Percentiles rank a stretch among this genome's conserved stretches.
Conservation (phyloP, 1,284 basidiomycete species). For the Dichomitus squalens region DNA sequence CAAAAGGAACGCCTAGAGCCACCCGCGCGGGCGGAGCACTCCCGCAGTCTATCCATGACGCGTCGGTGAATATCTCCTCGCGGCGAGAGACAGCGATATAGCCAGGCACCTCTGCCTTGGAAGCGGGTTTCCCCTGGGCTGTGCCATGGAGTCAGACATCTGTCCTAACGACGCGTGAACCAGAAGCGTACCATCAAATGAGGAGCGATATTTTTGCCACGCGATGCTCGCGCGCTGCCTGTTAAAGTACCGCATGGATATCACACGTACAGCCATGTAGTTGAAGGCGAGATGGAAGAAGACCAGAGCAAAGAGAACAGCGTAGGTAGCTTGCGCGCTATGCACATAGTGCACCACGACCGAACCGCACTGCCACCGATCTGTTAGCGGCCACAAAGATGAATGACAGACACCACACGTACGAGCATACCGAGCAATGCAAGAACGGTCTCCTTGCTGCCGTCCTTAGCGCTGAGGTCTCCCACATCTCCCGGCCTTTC, state of each 20-base stretch:
- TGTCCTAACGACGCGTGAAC: background rate
- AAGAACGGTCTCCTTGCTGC: conserved; percentile 70
- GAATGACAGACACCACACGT: conserved; percentile 27
- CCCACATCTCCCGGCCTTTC: conserved; percentile 56
- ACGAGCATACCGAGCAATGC: conserved; percentile 69
- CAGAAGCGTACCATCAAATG: conserved; percentile 6
- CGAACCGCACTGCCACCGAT: conserved; percentile 50
- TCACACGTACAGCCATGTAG: conserved; percentile 57
- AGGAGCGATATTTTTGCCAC: conserved; percentile 41
- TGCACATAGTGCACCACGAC: conserved; percentile 57
- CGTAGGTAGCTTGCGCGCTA: conserved; percentile 50
- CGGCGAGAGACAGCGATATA: conserved; percentile 4
- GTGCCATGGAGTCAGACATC: background rate
- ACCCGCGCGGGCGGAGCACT: conserved; percentile 2
- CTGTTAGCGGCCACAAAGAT: background rate
- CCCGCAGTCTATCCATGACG: conserved; percentile 5
- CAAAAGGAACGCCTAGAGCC: conserved; percentile 19
- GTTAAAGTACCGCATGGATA: conserved; percentile 59
- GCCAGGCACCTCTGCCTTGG: background rate
- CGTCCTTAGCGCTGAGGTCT: conserved; percentile 71
- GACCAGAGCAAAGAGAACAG: conserved; percentile 51
- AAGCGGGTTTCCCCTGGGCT: conserved; percentile 4
- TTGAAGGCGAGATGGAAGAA: conserved; percentile 59
- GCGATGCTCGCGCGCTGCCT: conserved; percentile 56
- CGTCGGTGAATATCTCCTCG: conserved; percentile 23